Conservation (phyloP, 441 rosid species). For the Croton setiger region DNA sequence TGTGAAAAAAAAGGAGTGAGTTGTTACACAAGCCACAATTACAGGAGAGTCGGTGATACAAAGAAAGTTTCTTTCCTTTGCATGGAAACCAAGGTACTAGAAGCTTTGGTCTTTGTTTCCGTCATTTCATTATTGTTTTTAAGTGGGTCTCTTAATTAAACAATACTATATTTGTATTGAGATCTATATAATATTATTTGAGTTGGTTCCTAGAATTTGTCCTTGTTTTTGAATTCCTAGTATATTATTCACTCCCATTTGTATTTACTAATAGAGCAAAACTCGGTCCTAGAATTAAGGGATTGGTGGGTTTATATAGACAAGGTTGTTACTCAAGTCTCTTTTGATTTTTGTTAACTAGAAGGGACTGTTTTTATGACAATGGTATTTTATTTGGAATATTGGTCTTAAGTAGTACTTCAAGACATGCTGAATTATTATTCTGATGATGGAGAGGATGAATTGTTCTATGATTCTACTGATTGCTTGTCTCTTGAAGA, state of each 20-base stretch:
- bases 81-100: conserved; percentile 54
- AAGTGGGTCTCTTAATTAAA: conserved; percentile 9
- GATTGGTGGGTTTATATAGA: conserved; percentile 35
- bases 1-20: conserved; percentile 21
- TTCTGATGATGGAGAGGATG: conserved; percentile 39
- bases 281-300: conserved; percentile 49
- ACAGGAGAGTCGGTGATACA: conserved; percentile 48
- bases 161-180: conserved; percentile 22
- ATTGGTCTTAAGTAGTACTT: conserved; percentile 27
- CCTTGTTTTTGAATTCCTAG: conserved; percentile 27
- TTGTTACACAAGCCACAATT: conserved; percentile 31
- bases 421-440: conserved; percentile 58
- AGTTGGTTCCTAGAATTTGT: conserved; percentile 42
- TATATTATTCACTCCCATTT: conserved; percentile 15
- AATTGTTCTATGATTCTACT: conserved; percentile 62
- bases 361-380: conserved; percentile 21
- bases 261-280: conserved; percentile 25
- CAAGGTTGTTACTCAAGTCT: conserved; percentile 20
- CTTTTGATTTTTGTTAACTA: conserved; percentile 18
- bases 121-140: conserved; percentile 28
- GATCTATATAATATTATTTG: conserved; percentile 20
- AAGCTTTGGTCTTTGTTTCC: conserved; percentile 35
- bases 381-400: conserved; percentile 31
- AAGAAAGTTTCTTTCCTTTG: conserved; percentile 45
- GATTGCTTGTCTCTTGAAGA: conserved; percentile 44